Conservation (phyloP, 257 asterid species). For the Jasminum sambac region DNA sequence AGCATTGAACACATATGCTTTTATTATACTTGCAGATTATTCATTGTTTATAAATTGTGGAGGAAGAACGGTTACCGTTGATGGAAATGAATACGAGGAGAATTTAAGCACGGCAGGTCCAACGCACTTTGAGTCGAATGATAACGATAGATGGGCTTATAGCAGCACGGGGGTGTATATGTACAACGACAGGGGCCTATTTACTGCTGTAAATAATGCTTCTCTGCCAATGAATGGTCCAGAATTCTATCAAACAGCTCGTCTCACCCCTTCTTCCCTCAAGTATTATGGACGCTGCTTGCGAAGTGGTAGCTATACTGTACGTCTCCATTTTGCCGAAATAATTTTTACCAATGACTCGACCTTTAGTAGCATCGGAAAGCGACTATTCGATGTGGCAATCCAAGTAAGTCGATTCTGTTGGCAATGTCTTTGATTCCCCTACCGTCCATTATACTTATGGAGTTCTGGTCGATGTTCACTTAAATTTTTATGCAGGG, state of each 20-base stretch:
- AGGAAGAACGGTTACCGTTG: constrained; percentile 42
- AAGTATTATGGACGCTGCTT: constrained; percentile 78
- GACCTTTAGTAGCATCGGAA: constrained; percentile 67
- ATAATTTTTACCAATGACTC: constrained; percentile 55
- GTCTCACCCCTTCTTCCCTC: constrained; percentile 70
- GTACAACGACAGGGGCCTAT: constrained; percentile 6
- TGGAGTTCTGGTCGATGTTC: not conserved
- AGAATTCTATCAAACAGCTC: constrained; percentile 66
- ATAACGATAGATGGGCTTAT: constrained; percentile 67
- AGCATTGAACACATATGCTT: too few species aligned
- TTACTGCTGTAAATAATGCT: constrained; percentile 28
- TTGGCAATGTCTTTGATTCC: not conserved
- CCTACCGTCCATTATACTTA: too few species aligned
- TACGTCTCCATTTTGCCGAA: constrained; percentile 90
- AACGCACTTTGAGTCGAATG: constrained; percentile 41
- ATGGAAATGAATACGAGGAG: constrained; percentile 59
- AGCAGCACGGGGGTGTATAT: constrained; percentile 70
- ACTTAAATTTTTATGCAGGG: constrained; percentile 52
- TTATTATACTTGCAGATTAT: constrained; percentile 41
- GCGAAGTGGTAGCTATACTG: constrained; percentile 81
- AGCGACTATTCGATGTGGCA: constrained; percentile 76
- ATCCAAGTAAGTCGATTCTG: constrained; percentile 65
- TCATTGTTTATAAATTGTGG: constrained; percentile 80
- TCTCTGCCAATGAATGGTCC: constrained; percentile 31
- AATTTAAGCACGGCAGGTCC: constrained; percentile 47